Evolutionary conservation across 2,329 filamentous ascomycete species (phyloP).

Genomic region (Arthrobotrys sinensis): DNA sequence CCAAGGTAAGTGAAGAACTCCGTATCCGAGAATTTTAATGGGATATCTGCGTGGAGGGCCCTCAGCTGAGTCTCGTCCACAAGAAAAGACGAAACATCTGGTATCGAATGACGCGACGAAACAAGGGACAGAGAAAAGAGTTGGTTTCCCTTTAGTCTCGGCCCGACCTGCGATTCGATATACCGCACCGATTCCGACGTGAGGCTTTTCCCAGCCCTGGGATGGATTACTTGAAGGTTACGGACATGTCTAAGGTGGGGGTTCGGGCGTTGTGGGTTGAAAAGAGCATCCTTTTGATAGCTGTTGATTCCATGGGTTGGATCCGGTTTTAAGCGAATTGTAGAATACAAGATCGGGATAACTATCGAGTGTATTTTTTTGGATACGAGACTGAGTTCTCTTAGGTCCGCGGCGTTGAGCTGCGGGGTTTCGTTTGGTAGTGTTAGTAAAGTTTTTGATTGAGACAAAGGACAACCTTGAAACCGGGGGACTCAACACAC

Average conservation of each 20-base stretch:
- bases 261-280: neutral
- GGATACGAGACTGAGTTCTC: constrained; percentile 30
- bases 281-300: constrained; percentile 20
- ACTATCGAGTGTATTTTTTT: constrained; percentile 14
- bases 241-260: constrained; percentile 20
- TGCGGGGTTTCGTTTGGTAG: neutral
- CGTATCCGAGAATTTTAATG: neutral
- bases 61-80: neutral
- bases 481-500: constrained; percentile 22
- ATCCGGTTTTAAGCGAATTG: constrained; percentile 24
- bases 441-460: neutral
- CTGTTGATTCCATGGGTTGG: constrained; percentile 5
- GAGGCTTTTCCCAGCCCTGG: constrained; percentile 4
- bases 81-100: neutral
- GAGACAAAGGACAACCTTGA: neutral
- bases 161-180: neutral
- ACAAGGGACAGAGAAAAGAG: constrained; percentile 27
- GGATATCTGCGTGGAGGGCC: constrained; percentile 36
- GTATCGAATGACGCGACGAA: neutral
- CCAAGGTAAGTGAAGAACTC: constrained; percentile 17
- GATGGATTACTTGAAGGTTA: constrained; percentile 36
- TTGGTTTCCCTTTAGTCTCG: constrained; percentile 5
- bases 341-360: constrained; percentile 40
- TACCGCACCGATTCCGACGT: neutral
- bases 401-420: constrained; percentile 28